A percentile compares a stretch with the other conserved stretches of the same genome.
phyloP scores from a whole-genome alignment of 805 yeast genomes.

The Candida broadrunensis region DNA sequence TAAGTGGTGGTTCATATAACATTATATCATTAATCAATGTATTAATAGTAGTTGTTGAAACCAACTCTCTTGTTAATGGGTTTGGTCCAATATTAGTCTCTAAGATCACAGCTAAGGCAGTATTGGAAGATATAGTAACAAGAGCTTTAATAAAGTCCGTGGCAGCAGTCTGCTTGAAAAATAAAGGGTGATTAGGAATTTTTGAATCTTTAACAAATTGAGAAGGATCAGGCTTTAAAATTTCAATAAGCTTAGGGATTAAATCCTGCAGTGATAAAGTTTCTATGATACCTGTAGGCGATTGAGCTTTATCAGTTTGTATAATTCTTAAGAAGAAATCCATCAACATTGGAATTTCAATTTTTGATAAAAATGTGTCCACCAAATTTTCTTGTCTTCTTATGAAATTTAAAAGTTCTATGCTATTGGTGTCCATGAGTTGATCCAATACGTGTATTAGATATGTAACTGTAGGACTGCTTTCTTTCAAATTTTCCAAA shows the following conservation, averaged over 20 bases:
- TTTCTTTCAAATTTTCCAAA: conserved; percentile 29
- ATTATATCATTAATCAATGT: conserved; percentile 76
- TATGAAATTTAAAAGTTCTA: conserved; percentile 69
- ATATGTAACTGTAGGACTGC: conserved; percentile 37
- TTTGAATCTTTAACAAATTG: conserved; percentile 37
- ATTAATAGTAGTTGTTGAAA: conserved; percentile 65
- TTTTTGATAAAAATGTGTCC: conserved; percentile 75
- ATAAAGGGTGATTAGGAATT: conserved; percentile 28
- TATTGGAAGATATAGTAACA: conserved; percentile 87
- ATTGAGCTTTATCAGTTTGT: conserved; percentile 88
- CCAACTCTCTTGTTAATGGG: conserved; percentile 87
- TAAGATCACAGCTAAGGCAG: conserved; percentile 66
- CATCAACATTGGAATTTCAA: conserved; percentile 92
- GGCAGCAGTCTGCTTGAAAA: conserved; percentile 79
- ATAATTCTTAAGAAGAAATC: conserved; percentile 87
- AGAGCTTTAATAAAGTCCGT: conserved; percentile 94
- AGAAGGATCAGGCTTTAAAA: conserved; percentile 63
- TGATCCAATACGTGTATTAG: conserved; percentile 73
- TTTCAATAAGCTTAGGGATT: conserved; percentile 68
- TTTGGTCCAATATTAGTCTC: conserved; percentile 95
- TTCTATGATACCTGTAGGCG: conserved; percentile 83
- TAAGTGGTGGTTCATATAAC: conserved; percentile 17
- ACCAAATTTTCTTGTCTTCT: conserved; percentile 68
- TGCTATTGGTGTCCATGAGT: conserved; percentile 60
- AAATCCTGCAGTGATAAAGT: conserved; percentile 68